A percentile compares a stretch with the other conserved stretches of the same genome.
phyloP scores from a whole-genome alignment of 345 rosid species.

The Eucalyptus virginea region DNA sequence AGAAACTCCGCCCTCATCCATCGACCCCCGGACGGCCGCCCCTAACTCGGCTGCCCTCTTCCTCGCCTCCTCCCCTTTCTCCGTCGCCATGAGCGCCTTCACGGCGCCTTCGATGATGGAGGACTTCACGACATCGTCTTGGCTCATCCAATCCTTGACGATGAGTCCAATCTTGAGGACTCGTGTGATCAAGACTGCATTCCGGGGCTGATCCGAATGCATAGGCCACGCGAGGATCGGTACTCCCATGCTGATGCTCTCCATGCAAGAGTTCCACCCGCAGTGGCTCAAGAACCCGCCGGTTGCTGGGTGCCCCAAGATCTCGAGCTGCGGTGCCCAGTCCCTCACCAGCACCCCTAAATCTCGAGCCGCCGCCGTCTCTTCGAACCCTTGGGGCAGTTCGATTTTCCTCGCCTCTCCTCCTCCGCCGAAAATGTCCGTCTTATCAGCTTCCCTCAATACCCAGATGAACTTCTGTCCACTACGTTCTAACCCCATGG shows the following conservation, averaged over 20 bases:
- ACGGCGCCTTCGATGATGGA: constrained; percentile 16
- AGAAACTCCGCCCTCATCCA: constrained; percentile 27
- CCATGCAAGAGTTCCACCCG: constrained; percentile 76
- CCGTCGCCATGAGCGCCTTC: constrained; percentile 28
- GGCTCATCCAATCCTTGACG: constrained; percentile 13
- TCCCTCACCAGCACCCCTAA: constrained; percentile 35
- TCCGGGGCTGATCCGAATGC: constrained; percentile 60
- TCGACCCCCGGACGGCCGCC: neutral
- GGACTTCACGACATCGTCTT: constrained; percentile 3
- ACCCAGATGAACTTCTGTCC: constrained; percentile 54
- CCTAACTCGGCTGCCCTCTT: constrained; percentile 30
- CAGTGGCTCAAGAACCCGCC: constrained; percentile 61
- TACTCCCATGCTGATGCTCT: constrained; percentile 55
- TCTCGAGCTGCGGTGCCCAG: constrained; percentile 59
- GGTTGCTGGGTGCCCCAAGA: constrained; percentile 26
- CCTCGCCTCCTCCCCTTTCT: constrained; percentile 36
- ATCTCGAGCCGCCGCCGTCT: constrained; percentile 8
- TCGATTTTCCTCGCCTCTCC: neutral
- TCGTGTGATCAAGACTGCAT: constrained; percentile 23
- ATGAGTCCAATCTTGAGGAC: constrained; percentile 21
- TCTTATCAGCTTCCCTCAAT: constrained; percentile 44
- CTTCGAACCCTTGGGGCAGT: constrained; percentile 30
- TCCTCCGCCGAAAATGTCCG: constrained; percentile 19
- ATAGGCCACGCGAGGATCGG: constrained; percentile 56
- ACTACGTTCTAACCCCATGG: constrained; percentile 8